Evolutionary conservation across 805 yeast genomes (phyloP).

Genomic region (Candida nanaspora): DNA sequence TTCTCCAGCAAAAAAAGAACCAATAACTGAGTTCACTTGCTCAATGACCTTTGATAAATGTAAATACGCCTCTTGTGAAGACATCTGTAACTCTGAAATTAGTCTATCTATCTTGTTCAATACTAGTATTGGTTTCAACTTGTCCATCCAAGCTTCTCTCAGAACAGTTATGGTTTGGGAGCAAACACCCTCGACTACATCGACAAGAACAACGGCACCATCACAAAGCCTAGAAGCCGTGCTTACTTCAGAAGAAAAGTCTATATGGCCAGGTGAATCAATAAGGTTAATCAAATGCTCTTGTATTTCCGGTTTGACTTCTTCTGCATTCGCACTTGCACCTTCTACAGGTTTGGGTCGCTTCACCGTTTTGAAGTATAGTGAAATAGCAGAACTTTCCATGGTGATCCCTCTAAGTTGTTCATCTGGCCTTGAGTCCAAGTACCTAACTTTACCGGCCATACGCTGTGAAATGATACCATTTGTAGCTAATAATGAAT

Average conservation of each 20-base stretch:
- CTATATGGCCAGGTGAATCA: slow-evolving; percentile 99
- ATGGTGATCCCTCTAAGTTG: slow-evolving; percentile 94
- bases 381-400: slow-evolving; percentile 93
- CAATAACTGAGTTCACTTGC: slow-evolving; percentile 91
- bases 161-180: slow-evolving; percentile 94
- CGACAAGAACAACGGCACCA: slow-evolving; percentile 92
- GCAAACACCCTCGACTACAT: slow-evolving; percentile 97
- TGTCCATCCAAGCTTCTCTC: slow-evolving; percentile 93
- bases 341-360: slow-evolving; percentile 19
- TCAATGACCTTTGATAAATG: slow-evolving; percentile 78
- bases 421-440: slow-evolving; percentile 94
- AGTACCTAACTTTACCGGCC: slow-evolving; percentile 91
- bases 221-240: slow-evolving; percentile 95
- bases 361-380: slow-evolving; percentile 71
- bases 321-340: background rate
- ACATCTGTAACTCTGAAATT: slow-evolving; percentile 70
- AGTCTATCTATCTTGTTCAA: slow-evolving; percentile 88
- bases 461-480: slow-evolving; percentile 91
- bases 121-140: slow-evolving; percentile 79
- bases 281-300: slow-evolving; percentile 87
- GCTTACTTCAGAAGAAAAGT: slow-evolving; percentile 92
- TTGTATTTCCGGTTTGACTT: slow-evolving; percentile 29
- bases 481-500: slow-evolving; percentile 86
- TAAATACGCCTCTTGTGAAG: slow-evolving; percentile 77
- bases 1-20: slow-evolving; percentile 88